Percentiles rank a stretch among this genome's conserved stretches.
Conservation (phyloP, 2,329 filamentous ascomycete species). For the Fusarium mexicanum region DNA sequence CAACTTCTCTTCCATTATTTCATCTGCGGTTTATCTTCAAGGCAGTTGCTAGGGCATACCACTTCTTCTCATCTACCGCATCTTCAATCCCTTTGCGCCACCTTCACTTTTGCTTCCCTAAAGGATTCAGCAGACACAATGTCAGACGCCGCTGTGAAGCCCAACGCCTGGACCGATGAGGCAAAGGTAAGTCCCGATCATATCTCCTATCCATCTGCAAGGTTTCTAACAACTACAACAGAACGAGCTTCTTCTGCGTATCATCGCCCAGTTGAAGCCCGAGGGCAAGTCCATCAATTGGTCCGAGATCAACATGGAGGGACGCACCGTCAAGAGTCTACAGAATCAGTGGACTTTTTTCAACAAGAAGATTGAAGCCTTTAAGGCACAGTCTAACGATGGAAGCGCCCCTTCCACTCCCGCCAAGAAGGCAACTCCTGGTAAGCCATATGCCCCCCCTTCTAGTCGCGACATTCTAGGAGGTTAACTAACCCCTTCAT, state of each 20-base stretch:
- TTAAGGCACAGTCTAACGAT: constrained; percentile 41
- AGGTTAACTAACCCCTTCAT: constrained; percentile 1
- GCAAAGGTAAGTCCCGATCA: constrained; percentile 44
- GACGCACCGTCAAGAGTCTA: constrained; percentile 51
- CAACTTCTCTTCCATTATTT: neutral
- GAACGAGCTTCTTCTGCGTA: constrained; percentile 50
- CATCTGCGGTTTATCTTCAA: neutral
- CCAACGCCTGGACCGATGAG: constrained; percentile 51
- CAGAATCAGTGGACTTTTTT: constrained; percentile 51
- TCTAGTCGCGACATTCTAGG: neutral
- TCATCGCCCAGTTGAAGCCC: constrained; percentile 48
- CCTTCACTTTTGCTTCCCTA: neutral
- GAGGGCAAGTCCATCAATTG: constrained; percentile 50
- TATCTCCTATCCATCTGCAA: neutral
- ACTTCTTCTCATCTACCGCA: neutral
- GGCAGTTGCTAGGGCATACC: neutral
- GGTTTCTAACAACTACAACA: constrained; percentile 11
- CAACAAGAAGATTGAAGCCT: constrained; percentile 48
- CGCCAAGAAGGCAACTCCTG: constrained; percentile 32
- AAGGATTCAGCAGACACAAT: constrained; percentile 26
- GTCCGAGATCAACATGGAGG: constrained; percentile 48
- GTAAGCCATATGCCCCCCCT: constrained; percentile 16
- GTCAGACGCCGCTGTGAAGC: constrained; percentile 32
- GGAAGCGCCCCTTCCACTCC: constrained; percentile 12
- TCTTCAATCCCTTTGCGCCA: neutral